Evolutionary conservation across 208 protist species (phyloP).

Genomic region (Phytomonas sp.): DNA sequence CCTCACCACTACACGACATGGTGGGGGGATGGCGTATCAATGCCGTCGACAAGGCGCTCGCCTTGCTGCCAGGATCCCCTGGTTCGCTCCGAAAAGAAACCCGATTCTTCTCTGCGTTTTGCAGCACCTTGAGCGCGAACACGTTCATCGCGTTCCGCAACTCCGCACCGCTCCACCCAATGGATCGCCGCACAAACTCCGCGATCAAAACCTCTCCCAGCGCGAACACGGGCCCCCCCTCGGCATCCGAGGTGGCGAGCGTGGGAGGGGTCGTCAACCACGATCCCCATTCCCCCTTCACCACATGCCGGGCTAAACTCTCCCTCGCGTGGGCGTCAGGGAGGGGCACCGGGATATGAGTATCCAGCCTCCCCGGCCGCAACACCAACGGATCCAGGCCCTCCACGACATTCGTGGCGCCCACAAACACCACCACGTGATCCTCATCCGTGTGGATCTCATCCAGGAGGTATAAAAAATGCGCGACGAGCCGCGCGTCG

Average conservation of each 20-base stretch:
- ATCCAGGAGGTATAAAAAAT: slow-evolving; percentile 69
- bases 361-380: slow-evolving; percentile 73
- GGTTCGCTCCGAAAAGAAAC: neutral
- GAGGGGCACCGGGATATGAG: slow-evolving; percentile 52
- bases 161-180: slow-evolving; percentile 48
- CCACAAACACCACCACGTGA: slow-evolving; percentile 63
- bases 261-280: slow-evolving; percentile 24
- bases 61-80: neutral
- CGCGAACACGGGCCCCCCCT: neutral
- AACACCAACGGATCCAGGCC: slow-evolving; percentile 64
- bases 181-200: slow-evolving; percentile 30
- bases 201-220: slow-evolving; percentile 15
- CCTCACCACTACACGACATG: neutral
- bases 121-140: slow-evolving; percentile 44
- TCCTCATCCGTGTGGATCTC: slow-evolving; percentile 46
- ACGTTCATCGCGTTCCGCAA: slow-evolving; percentile 38
- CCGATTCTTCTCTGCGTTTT: neutral
- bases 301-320: slow-evolving; percentile 30
- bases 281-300: slow-evolving; percentile 50
- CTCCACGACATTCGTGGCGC: slow-evolving; percentile 71
- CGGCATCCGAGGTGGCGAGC: neutral
- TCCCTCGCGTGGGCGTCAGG: slow-evolving; percentile 41
- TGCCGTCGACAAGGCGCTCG: neutral
- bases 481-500: slow-evolving; percentile 61
- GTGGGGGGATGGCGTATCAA: neutral